Conservation (phyloP, 371 early-diverging fungal genomes). For the Lichtheimia corymbifera region DNA sequence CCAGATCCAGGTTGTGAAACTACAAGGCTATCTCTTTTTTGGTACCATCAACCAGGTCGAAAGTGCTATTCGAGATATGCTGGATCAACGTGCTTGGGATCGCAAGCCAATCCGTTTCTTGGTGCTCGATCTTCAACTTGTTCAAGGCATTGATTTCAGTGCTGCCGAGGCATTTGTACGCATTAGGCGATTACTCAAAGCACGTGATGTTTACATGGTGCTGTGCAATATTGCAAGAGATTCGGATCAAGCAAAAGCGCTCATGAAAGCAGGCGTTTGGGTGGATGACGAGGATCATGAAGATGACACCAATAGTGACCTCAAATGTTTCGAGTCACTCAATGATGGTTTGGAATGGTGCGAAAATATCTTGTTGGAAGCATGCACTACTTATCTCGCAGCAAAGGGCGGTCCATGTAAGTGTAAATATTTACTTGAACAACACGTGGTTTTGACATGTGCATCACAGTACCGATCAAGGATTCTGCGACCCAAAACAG, state of each 20-base stretch:
- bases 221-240: conserved; percentile 71
- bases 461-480: conserved; percentile 11
- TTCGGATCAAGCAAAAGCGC: conserved; percentile 72
- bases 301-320: conserved; percentile 40
- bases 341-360: conserved; percentile 95
- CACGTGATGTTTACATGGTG: conserved; percentile 81
- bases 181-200: conserved; percentile 72
- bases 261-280: conserved; percentile 83
- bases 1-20: conserved; percentile 85
- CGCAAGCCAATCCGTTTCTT: conserved; percentile 78
- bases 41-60: conserved; percentile 92
- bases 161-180: conserved; percentile 94
- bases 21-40: conserved; percentile 95
- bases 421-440: neutral
- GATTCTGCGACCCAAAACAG: conserved; percentile 3
- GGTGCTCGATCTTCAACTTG: conserved; percentile 85
- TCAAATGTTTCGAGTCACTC: conserved; percentile 75
- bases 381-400: conserved; percentile 54
- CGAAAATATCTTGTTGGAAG: conserved; percentile 83
- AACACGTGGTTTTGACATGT: neutral
- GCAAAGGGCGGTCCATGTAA: conserved; percentile 19
- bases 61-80: conserved; percentile 65
- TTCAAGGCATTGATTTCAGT: conserved; percentile 93
- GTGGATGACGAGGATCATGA: conserved; percentile 29
- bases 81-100: conserved; percentile 68